A percentile compares a stretch with the other conserved stretches of the same genome.
Evolutionary conservation across 208 protist species (phyloP).

Genomic region (Wallacemonas collosoma): DNA sequence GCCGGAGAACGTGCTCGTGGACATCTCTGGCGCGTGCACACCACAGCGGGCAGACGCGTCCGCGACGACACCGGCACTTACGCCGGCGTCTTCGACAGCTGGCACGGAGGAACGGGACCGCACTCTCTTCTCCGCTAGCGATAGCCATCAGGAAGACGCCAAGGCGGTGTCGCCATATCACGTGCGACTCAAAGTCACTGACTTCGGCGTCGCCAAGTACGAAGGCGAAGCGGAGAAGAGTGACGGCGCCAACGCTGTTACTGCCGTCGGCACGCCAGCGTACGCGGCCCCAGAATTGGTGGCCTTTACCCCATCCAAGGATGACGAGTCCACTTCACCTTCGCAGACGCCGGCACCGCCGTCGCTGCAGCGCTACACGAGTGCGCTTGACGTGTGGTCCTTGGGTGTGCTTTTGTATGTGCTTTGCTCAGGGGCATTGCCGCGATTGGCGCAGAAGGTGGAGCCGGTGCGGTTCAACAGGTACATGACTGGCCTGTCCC

Average conservation of each 20-base stretch:
- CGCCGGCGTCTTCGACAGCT: neutral
- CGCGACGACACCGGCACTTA: neutral
- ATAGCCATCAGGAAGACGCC: constrained; percentile 49
- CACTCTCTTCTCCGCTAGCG: constrained; percentile 32
- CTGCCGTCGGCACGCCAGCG: constrained; percentile 42
- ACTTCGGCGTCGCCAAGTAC: constrained; percentile 83
- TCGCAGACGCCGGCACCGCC: neutral
- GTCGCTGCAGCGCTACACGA: constrained; percentile 14
- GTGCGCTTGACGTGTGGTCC: constrained; percentile 70
- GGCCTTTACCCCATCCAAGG: neutral
- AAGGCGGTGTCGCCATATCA: constrained; percentile 37
- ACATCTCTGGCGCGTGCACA: neutral
- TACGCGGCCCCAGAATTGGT: constrained; percentile 78
- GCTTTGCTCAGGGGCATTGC: constrained; percentile 67
- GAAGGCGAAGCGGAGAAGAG: constrained; percentile 19
- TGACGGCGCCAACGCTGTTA: constrained; percentile 19
- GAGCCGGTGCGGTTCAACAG: constrained; percentile 25
- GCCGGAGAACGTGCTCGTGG: constrained; percentile 64
- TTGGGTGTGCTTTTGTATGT: constrained; percentile 78
- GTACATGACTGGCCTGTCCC: constrained; percentile 39
- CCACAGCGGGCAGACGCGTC: neutral
- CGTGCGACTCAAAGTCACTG: constrained; percentile 66
- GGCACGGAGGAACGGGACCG: constrained; percentile 3
- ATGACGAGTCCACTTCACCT: neutral
- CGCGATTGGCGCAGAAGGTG: constrained; percentile 25